Conservation (phyloP, 2,329 filamentous ascomycete genomes). For the Chalaropsis thielavioides region DNA sequence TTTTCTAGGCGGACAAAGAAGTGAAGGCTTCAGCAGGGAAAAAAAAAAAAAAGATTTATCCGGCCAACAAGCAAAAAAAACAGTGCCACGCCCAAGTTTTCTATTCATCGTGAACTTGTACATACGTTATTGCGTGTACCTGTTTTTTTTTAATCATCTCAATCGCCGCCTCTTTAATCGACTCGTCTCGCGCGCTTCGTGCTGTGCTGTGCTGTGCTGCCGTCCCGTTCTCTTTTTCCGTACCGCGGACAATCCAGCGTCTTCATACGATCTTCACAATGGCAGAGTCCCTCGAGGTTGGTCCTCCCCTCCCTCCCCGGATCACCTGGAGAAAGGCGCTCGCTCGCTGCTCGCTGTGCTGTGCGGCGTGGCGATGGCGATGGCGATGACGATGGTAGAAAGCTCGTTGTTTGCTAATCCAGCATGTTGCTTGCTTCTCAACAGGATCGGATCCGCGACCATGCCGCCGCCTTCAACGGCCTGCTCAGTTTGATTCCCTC, state of each 20-base stretch:
- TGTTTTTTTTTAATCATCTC: neutral
- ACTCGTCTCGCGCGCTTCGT: neutral
- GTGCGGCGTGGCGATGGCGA: too few species aligned
- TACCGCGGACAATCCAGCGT: neutral
- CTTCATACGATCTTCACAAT: slow-evolving; percentile 17
- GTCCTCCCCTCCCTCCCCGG: slow-evolving; percentile 10
- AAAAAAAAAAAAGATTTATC: neutral
- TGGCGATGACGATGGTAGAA: neutral
- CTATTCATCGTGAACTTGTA: neutral
- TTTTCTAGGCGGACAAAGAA: slow-evolving; percentile 16
- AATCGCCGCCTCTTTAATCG: neutral
- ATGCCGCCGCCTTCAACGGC: slow-evolving; percentile 68
- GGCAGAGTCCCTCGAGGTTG: slow-evolving; percentile 23
- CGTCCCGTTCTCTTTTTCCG: neutral
- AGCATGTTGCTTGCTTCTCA: neutral
- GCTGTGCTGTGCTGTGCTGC: neutral
- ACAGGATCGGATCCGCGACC: slow-evolving; percentile 43
- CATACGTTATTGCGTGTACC: neutral
- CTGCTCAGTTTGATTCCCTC: slow-evolving; percentile 77
- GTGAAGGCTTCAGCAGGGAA: neutral
- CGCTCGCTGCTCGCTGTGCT: too few species aligned
- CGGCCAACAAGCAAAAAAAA: slow-evolving; percentile 1
- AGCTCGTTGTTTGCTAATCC: slow-evolving; percentile 9
- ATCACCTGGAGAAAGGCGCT: neutral
- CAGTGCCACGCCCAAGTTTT: neutral